Percentiles rank a stretch among this genome's conserved stretches.
phyloP scores from a whole-genome alignment of 139 green algal species.

The Pleodorina starrii region DNA sequence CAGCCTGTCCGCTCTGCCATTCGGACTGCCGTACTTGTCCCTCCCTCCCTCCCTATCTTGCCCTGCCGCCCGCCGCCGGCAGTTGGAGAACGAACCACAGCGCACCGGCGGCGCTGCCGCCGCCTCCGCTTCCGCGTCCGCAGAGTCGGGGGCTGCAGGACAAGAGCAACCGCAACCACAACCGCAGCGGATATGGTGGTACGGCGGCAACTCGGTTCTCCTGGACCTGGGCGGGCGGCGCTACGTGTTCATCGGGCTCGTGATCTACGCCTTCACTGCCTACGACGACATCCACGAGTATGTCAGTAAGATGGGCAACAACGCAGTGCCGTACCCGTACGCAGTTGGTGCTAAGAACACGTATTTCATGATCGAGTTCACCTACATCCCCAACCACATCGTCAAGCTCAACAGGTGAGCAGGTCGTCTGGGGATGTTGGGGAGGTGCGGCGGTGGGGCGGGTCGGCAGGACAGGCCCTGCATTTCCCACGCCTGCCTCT shows the following conservation, averaged over 20 bases:
- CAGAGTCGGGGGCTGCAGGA: no score
- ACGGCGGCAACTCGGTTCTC: conserved; percentile 23
- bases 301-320: conserved; percentile 20
- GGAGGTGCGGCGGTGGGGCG: no score
- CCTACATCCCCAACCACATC: conserved; percentile 20
- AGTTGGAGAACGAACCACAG: no score
- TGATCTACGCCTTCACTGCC: neutral
- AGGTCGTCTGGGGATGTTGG: neutral
- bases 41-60: no score
- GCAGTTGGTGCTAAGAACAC: conserved; percentile 3
- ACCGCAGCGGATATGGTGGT: neutral
- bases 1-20: no score
- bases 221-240: neutral
- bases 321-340: conserved; percentile 2
- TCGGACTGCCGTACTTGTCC: no score
- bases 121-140: no score
- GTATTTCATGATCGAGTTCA: neutral
- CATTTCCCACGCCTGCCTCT: no score
- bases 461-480: no score
- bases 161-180: no score
- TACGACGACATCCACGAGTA: neutral
- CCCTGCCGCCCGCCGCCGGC: no score
- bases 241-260: conserved; percentile 1
- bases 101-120: neutral
- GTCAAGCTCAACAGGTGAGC: neutral